Evolutionary conservation across 805 yeast species (phyloP).

Genomic region (Pichia cabralensis): DNA sequence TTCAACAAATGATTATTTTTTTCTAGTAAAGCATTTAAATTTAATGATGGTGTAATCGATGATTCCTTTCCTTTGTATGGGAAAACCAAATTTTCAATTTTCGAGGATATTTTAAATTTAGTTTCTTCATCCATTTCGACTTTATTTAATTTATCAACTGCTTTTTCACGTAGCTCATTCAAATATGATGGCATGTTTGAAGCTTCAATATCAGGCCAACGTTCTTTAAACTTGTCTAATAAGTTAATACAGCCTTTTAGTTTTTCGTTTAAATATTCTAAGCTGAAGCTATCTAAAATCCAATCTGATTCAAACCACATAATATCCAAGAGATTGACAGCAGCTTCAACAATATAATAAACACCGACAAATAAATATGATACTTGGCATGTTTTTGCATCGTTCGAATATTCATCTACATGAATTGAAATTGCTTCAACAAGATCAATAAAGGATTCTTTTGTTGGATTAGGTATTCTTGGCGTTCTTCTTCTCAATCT

Average conservation of each 20-base stretch:
- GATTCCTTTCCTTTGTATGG: conserved; percentile 1
- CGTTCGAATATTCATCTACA: conserved; percentile 9
- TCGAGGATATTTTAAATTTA: not conserved
- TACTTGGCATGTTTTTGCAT: conserved; percentile 8
- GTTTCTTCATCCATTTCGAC: not conserved
- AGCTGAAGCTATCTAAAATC: conserved; percentile 7
- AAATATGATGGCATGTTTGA: conserved; percentile 5
- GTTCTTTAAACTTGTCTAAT: conserved; percentile 7
- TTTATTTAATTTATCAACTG: not conserved
- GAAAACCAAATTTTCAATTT: conserved; percentile 4
- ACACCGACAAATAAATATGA: conserved; percentile 9
- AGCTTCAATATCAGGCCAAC: conserved; percentile 10
- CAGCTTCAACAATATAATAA: conserved; percentile 7
- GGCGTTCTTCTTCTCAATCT: conserved; percentile 11
- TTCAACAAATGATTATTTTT: too few relatives aligned
- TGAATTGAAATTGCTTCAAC: conserved; percentile 1
- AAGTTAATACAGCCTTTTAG: conserved; percentile 4
- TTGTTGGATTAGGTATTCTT: conserved; percentile 5
- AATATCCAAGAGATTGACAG: conserved; percentile 6
- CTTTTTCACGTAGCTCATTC: not conserved
- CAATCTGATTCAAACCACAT: conserved; percentile 11
- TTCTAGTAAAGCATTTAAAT: too few relatives aligned
- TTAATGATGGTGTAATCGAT: not conserved
- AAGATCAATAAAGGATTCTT: conserved; percentile 2
- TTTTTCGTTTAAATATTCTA: conserved; percentile 4